Base-by-base conservation (phyloP, 148 eudicot genomes). In the Suaeda aralocaspica region DNA sequence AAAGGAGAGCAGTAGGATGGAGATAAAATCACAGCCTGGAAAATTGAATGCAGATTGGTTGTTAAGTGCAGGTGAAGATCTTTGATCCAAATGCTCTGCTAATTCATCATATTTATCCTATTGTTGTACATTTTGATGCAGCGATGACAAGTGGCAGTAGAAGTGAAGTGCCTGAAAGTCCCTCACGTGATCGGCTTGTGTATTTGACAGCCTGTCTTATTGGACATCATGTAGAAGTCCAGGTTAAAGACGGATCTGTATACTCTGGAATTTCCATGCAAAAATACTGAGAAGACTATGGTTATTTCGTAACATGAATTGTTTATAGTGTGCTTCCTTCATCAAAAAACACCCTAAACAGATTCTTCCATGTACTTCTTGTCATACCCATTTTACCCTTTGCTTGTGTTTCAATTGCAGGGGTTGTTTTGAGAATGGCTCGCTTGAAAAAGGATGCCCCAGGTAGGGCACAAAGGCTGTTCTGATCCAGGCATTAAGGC, bases 201-300 rank as follows among this genome's bases (percentile, higher is more conserved):
- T 94, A 89, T 80, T 15, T 89, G 70, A 81, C 90, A 22, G 72
- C 97, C 16, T 87, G 91, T 79, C 87, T 94, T 63, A 84, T 94
- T 60, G 99, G 97, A 69, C 96, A 84, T 72, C 89, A 83, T 49
- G 99, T 94, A 74, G 97, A 94, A 68, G 96, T 94, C 70, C 97
- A 91, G 76, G 90, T 94, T 76, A 75, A 79, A 77, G 91, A 85
- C 79, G 99, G 99, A 59, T 87, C 97, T 66, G 76, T 86, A 36
- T 89, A 61, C 78, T 80, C 89, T 67, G 96, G 99, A 72, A 78
- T 94, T 77, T 91, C 78, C 96, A 94, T 80, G 83, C 96, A 8
- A 86, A 51, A 83, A 86, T 71, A 76, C 86, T 46, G 15, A 9
- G 3, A 21, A 76, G 91, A 91, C 77, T 86, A 86, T 68, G 97